Evolutionary conservation across 805 yeast genomes (phyloP), one percentile per base, ranked within the genome.

Genomic region (Nakazawaea ernobii): DNA sequence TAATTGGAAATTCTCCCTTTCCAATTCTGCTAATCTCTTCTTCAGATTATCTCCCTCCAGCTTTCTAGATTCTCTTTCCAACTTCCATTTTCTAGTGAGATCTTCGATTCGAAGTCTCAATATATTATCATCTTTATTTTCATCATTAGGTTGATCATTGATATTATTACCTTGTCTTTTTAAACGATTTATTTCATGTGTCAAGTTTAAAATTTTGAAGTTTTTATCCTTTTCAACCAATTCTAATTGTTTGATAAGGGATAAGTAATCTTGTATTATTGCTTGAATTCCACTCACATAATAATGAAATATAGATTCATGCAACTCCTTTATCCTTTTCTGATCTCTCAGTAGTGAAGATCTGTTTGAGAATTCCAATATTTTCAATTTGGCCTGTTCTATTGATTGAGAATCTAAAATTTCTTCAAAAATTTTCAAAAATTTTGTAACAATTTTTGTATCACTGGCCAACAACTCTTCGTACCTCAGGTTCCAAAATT

Each of bases 41-140:
- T 73, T 69, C 2, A 85, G 78, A 33, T 82, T 82, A 33, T 71
- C 71, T 45, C 72, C 70, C 53, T 85, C 91, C 47, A 80, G 69
- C 17, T 76, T 75, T 29, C 90, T 64, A 15, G 85, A 76, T 59
- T 85, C 94, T 51, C 89, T 68, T 52, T 86, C 91, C 6, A 80
- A 71, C 55, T 81, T 80, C 84, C 87, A 82, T 55, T 83, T 70
- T 52, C 70, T 77, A 36, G 79, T 77, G 38, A 86, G 60, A 53
- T 82, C 89, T 24, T 79, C 82, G 13, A 84, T 66, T 46, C 89
- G 68, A 40, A 80, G 54, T 47, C 68, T 69, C 40, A 73, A 61
- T 30, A 75, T 63, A 26, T 8, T 35, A 4, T 17, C 35, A 6
- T 26, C 32, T 6, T 39, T 27, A n/a, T 29, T 39, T 17, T 32